Base-by-base conservation (phyloP, 495 filamentous ascomycete species). In the Hypoxylon subgilvum region DNA sequence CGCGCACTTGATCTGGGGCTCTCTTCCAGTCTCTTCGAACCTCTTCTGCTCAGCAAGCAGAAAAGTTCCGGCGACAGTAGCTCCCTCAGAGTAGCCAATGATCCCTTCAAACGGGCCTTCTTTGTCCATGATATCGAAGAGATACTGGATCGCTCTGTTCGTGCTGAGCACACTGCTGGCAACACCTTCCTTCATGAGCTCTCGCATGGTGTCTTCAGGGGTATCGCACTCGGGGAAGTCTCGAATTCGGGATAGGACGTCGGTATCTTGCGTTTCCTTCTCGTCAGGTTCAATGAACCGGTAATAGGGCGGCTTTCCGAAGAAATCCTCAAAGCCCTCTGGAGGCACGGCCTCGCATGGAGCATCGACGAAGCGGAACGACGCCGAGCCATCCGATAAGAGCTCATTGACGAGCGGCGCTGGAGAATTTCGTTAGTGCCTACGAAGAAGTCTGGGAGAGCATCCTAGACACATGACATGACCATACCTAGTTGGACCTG, bases 61-160 rank as follows among this genome's bases (percentile, higher is more conserved):
- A 10, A 84, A 65, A 1, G 80, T 81, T 3, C 79, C 78, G 0
- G 83, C 85, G 5, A 86, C 74, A 0, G 76, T 78, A 7, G 82
- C 84, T 14, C 85, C 85, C 53, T 87, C 84, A 0, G 84, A 86
- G 49, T 84, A 87, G 0, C 83, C 83, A 42, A 86, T 79, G 36
- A 86, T 77, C 39, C 69, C 75, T 32, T 79, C 75, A 34, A 80
- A 82, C 0, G 78, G 78, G 0, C 79, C 78, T 7, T 79, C 71
- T 50, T 81, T 74, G 8, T 80, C 70, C 72, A 82, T 77, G 43
- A 79, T 72, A 17, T 76, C 69, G 27, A 76, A 46, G 9, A 81
- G 65, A 31, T 71, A 76, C 40, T 77, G 72, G 21, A 79, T 67
- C 0, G 76, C 75, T 23, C 73, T 66, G 45, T 72, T 63, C 10